Conservation (phyloP, 2,329 filamentous ascomycete species). For the Xylariaceae sp. region DNA sequence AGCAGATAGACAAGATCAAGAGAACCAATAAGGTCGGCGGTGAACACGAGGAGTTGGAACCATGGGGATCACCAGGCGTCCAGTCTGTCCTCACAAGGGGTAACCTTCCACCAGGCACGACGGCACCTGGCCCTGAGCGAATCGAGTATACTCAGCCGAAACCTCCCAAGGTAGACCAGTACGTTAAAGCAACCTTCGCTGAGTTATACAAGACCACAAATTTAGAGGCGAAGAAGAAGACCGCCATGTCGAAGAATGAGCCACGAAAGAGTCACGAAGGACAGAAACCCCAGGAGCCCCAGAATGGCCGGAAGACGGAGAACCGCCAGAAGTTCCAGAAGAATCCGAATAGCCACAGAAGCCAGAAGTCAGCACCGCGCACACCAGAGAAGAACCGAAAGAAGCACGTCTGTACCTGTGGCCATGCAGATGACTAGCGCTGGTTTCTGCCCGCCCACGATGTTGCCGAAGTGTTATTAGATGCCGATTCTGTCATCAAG, state of each 20-base stretch:
- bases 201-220: neutral
- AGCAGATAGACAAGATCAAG: neutral
- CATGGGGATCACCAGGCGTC: slow-evolving; percentile 1
- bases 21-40: neutral
- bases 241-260: neutral
- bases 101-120: slow-evolving; percentile 15
- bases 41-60: neutral
- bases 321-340: no score
- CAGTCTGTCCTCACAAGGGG: slow-evolving; percentile 12
- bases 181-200: neutral
- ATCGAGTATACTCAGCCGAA: neutral
- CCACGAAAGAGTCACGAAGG: neutral
- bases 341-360: neutral
- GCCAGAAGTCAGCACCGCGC: neutral
- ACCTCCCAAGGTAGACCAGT: neutral
- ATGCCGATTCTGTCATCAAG: no score
- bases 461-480: neutral
- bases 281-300: no score
- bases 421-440: neutral
- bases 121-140: neutral
- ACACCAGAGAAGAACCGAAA: neutral
- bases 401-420: neutral
- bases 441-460: neutral
- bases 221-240: neutral
- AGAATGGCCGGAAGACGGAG: no score